These are phyloP conservation scores for Cladosporium sphaerospermum DNA, from an alignment of 2,329 filamentous ascomycete genomes.

Conservation along the genomic window DNA sequence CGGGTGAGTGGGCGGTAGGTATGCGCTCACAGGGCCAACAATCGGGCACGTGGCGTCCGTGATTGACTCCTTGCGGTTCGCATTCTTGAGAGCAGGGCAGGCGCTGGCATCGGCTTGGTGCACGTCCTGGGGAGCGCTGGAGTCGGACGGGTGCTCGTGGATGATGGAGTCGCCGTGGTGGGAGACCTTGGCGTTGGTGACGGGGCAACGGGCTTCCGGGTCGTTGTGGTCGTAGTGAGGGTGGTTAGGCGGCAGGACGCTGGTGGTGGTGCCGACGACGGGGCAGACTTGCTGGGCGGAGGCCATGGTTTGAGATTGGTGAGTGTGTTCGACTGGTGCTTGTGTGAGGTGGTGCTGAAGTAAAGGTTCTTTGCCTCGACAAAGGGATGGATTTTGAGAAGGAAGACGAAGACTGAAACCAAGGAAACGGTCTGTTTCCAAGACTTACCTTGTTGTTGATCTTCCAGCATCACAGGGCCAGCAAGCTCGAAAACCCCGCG, in stretches of 20 bases:
- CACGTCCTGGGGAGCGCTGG: slow-evolving; percentile 20
- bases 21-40: slow-evolving; percentile 35
- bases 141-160: slow-evolving; percentile 36
- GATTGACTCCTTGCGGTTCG: slow-evolving; percentile 33
- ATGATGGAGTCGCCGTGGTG: slow-evolving; percentile 37
- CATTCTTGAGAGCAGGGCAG: slow-evolving; percentile 38
- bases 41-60: slow-evolving; percentile 40
- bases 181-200: slow-evolving; percentile 40
- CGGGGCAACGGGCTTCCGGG: slow-evolving; percentile 39
- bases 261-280: slow-evolving; percentile 14
- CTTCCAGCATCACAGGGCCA: slow-evolving; percentile 3
- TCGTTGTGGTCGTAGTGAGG: slow-evolving; percentile 30
- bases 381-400: not conserved
- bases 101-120: slow-evolving; percentile 30
- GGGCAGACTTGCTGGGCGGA: slow-evolving; percentile 13
- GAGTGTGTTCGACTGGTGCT: not conserved
- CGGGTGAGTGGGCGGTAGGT: slow-evolving; percentile 40
- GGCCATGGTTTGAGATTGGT: slow-evolving; percentile 2
- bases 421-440: not conserved
- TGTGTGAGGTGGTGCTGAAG: not conserved
- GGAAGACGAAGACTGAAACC: not conserved
- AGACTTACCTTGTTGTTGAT: not conserved
- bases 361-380: not conserved
- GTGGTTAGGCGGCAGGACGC: slow-evolving; percentile 12
- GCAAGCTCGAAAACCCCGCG: slow-evolving; percentile 1